Evolutionary conservation across 1,284 basidiomycete species (phyloP).

Genomic region (Rhizoctonia solani): DNA sequence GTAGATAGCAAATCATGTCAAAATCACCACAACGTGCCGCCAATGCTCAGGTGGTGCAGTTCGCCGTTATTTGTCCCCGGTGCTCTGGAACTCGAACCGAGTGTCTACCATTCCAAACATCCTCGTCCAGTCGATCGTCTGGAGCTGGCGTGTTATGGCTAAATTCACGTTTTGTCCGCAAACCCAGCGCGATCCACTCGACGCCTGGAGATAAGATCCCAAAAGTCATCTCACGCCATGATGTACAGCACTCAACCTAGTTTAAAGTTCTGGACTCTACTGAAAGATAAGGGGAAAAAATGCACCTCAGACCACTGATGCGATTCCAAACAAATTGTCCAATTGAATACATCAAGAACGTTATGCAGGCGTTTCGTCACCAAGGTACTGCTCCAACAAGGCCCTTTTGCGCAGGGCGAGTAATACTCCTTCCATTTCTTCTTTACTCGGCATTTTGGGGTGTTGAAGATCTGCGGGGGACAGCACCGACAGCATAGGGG

Average conservation of each 20-base stretch:
- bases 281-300: conserved; percentile 30
- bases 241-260: neutral
- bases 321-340: conserved; percentile 4
- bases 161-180: neutral
- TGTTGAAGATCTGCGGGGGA: conserved; percentile 69
- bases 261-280: conserved; percentile 23
- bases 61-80: neutral
- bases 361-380: conserved; percentile 41
- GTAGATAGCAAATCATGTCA: conserved; percentile 3
- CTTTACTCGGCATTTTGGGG: conserved; percentile 72
- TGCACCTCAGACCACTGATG: neutral
- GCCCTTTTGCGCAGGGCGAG: conserved; percentile 80
- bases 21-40: conserved; percentile 12
- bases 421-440: conserved; percentile 80
- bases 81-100: conserved; percentile 18
- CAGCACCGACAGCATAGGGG: conserved; percentile 77
- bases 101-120: neutral
- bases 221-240: conserved; percentile 1
- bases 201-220: conserved; percentile 30
- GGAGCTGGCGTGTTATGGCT: neutral
- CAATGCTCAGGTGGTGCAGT: conserved; percentile 15
- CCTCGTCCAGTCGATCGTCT: conserved; percentile 4
- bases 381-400: conserved; percentile 80
- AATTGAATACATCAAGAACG: conserved; percentile 23
- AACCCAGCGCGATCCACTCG: neutral